Conservation (phyloP, 345 rosid genomes). For the Aethionema arabicum region DNA sequence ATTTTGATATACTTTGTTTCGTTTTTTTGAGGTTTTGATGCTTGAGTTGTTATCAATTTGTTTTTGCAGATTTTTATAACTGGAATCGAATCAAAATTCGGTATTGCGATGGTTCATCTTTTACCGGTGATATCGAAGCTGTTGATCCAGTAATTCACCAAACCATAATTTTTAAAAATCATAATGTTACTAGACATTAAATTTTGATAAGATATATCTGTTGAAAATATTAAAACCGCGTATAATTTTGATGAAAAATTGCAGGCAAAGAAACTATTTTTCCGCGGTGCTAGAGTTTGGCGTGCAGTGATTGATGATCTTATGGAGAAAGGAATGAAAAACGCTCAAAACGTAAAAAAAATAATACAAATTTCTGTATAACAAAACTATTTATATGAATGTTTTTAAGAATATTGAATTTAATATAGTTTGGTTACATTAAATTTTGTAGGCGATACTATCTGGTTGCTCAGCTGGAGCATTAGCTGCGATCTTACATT, state of each 20-base stretch:
- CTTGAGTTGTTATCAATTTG: background rate
- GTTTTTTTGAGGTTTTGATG: background rate
- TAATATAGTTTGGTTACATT: background rate
- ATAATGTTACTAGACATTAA: background rate
- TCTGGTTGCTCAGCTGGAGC: constrained; percentile 99
- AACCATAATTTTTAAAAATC: too few species aligned
- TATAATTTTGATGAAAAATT: constrained; percentile 27
- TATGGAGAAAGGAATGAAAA: constrained; percentile 76
- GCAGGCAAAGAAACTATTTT: constrained; percentile 72
- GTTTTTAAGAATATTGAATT: background rate
- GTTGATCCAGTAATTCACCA: constrained; percentile 64
- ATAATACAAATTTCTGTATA: background rate
- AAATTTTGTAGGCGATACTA: constrained; percentile 66
- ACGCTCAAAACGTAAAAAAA: constrained; percentile 64
- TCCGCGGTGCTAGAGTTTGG: constrained; percentile 84
- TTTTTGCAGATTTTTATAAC: constrained; percentile 60
- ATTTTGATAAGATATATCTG: too few species aligned
- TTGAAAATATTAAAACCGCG: too few species aligned
- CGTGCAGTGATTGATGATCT: constrained; percentile 75
- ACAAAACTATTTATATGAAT: background rate
- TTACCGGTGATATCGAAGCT: constrained; percentile 75
- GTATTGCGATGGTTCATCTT: constrained; percentile 94
- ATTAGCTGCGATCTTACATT: constrained; percentile 79
- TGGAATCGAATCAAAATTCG: constrained; percentile 93
- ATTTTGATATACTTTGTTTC: background rate